These are phyloP conservation scores for Entamoeba dispar DNA, from an alignment of 208 protist species.

Conservation along the genomic window DNA sequence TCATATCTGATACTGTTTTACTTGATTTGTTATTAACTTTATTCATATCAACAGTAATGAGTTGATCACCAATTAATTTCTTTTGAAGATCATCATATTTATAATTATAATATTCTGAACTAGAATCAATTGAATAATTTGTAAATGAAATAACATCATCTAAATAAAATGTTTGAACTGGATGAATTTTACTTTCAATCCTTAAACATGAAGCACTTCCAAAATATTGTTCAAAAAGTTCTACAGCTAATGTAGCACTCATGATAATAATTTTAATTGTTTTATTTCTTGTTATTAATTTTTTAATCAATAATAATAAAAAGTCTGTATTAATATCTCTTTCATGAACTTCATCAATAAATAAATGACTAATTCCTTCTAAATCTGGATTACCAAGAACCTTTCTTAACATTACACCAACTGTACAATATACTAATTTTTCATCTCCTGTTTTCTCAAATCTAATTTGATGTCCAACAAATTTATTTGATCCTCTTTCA, in stretches of 20 bases:
- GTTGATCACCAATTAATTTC: not conserved
- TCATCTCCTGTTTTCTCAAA: constrained; percentile 78
- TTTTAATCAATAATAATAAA: not conserved
- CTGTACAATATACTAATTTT: constrained; percentile 82
- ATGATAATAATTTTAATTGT: not conserved
- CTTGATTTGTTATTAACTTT: not conserved
- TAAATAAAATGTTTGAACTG: not conserved
- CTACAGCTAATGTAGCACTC: not conserved
- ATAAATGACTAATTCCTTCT: not conserved
- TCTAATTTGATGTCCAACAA: constrained; percentile 76
- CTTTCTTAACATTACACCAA: constrained; percentile 83
- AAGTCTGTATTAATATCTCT: not conserved
- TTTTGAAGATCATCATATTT: not conserved
- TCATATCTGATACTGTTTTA: not conserved
- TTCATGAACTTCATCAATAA: constrained; percentile 7
- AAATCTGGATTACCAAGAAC: constrained; percentile 64
- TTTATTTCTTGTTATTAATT: not conserved
- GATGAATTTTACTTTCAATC: not conserved
- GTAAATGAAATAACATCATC: not conserved
- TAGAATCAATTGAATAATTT: not conserved
- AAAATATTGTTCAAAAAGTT: not conserved
- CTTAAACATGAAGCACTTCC: not conserved
- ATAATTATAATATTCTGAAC: not conserved
- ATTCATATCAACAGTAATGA: not conserved
- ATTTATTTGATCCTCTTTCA: constrained; percentile 51